Percentiles rank a stretch among this genome's conserved stretches.
phyloP scores from a whole-genome alignment of 176 grass and related monocot species.

The Alopecurus myosuroides region DNA sequence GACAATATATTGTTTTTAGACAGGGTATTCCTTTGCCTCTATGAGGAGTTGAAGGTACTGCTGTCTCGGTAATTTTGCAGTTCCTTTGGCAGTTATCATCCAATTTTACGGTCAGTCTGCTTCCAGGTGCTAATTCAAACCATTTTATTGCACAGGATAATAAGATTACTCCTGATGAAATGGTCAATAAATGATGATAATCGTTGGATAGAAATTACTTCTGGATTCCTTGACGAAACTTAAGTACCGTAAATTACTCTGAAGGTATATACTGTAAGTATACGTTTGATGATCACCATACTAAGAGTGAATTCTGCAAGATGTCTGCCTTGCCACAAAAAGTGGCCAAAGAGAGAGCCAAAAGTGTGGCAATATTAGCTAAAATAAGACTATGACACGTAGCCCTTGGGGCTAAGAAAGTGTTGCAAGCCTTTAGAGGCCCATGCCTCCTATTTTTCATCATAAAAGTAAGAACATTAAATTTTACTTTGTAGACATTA shows the following conservation, averaged over 20 bases:
- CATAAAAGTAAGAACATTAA: not conserved
- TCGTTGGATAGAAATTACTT: constrained; percentile 46
- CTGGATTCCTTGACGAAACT: constrained; percentile 27
- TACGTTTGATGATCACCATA: not conserved
- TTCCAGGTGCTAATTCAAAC: too few relatives aligned
- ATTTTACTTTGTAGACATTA: not conserved
- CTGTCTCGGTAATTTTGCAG: too few relatives aligned
- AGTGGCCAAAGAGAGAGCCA: not conserved
- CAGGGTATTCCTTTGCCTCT: too few relatives aligned
- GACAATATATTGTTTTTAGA: too few relatives aligned
- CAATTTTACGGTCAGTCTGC: too few relatives aligned
- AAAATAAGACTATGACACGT: not conserved
- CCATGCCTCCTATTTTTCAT: not conserved
- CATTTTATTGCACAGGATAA: constrained; percentile 36
- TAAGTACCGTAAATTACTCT: constrained; percentile 35
- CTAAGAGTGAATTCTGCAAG: not conserved
- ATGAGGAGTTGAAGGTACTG: too few relatives aligned
- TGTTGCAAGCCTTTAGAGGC: not conserved
- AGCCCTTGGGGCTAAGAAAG: not conserved
- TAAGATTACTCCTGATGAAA: constrained; percentile 44
- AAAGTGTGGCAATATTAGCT: not conserved
- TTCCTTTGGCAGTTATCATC: too few relatives aligned
- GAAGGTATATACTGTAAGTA: not conserved
- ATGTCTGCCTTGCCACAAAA: not conserved
- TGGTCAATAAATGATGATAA: constrained; percentile 48